phyloP scores from a whole-genome alignment of 306 rosid genomes.

The Astragalus membranaceus region DNA sequence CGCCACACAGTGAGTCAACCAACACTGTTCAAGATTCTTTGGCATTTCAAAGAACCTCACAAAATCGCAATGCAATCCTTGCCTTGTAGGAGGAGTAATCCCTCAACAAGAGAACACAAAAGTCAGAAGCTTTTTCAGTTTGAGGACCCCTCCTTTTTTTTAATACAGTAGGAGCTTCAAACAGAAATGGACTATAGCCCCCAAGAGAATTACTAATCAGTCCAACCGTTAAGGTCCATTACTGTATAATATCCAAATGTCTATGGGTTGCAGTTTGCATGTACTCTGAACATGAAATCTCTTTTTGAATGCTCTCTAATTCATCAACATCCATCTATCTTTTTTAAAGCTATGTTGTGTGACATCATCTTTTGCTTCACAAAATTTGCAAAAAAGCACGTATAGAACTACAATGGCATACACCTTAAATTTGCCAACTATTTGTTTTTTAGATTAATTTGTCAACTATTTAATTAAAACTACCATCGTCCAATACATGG shows the following conservation, averaged over 20 bases:
- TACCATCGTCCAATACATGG: no score
- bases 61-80: conserved; percentile 5
- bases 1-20: conserved; percentile 4
- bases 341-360: not conserved
- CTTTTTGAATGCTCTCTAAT: not conserved
- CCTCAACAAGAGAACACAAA: conserved; percentile 21
- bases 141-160: not conserved
- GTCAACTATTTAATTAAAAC: no score
- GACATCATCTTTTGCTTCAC: not conserved
- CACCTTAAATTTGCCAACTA: no score
- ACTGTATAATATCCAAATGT: no score
- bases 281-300: not conserved
- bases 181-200: no score
- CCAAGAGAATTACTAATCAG: no score
- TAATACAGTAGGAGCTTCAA: no score
- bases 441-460: no score
- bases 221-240: no score
- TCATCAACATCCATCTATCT: not conserved
- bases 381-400: not conserved
- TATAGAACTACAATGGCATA: no score
- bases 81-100: not conserved
- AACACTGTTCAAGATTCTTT: conserved; percentile 10
- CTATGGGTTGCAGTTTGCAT: not conserved
- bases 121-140: conserved; percentile 19
- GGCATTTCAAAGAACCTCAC: not conserved